Evolutionary conservation across 2,329 filamentous ascomycete genomes (phyloP), one percentile per base, ranked within the genome.

Genomic region (Lachnum nothofagi): DNA sequence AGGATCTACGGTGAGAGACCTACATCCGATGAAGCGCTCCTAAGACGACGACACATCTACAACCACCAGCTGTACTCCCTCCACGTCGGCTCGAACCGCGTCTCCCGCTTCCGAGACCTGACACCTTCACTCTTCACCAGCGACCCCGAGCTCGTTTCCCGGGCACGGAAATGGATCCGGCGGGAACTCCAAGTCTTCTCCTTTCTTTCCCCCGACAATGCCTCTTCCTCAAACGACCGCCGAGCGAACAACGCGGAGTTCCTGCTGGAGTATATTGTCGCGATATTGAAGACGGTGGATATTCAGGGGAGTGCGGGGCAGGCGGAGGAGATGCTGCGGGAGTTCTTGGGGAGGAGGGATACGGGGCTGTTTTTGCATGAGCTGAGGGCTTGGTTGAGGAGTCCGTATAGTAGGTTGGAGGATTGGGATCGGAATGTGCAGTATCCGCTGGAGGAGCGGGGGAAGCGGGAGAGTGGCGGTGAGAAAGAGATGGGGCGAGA

Each of bases 101-200:
- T 83, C n/a, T 93, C 88, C 0, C 77, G 79, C 22, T 93, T 91
- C 67, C 77, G 77, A 42, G 85, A 90, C 52, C 71, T 95, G 24
- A 86, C 83, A 0, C 85, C 88, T 0, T 67, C 75, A 3, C 66
- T 79, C 7, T 85, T 96, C 63, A 72, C 75, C 49, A 68, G 67
- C 1, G 85, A 88, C 19, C 67, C 79, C 0, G 78, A 83, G 19
- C 76, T 95, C 0, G 77, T 89, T 16, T 86, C 85, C 0, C 83
- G 87, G 29, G 90, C 91, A 2, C 78, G 87, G 5, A 82, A 80
- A 53, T 97, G 88, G 79, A 80, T 95, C 43, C 79, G 90, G 1
- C 79, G 91, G 37, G 91, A 97, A 64, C 72, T 96, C 3, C 82
- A 83, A 46, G 88, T 95, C 16, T 95, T 96, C 59, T 76, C 78